A percentile compares a stretch with the other conserved stretches of the same genome.
Evolutionary conservation across 352 stramenopile species (phyloP).

Genomic region (Phytophthora pini): DNA sequence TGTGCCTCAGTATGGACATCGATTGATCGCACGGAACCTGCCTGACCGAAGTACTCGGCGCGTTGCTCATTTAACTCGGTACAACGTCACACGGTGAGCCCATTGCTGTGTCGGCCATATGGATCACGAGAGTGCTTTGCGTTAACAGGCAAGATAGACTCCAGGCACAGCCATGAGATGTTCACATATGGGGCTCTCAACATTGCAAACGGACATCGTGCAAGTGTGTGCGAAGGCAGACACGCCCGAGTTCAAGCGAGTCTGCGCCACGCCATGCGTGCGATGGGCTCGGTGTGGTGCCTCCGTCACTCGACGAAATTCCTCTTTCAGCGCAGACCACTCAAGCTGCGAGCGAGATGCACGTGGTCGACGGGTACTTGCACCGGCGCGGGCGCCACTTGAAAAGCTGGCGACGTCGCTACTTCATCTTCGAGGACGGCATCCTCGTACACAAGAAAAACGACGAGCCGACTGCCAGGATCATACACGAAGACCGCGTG

Average conservation of each 20-base stretch:
- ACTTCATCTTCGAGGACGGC: conserved; percentile 70
- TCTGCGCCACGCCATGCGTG: conserved; percentile 21
- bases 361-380: conserved; percentile 50
- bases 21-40: background rate
- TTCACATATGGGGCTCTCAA: conserved; percentile 24
- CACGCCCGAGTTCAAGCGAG: conserved; percentile 20
- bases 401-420: conserved; percentile 75
- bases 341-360: conserved; percentile 8
- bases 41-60: background rate
- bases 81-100: conserved; percentile 8
- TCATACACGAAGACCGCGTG: conserved; percentile 59
- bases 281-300: conserved; percentile 13
- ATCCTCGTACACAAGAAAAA: conserved; percentile 71
- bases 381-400: conserved; percentile 64
- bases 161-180: conserved; percentile 23
- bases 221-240: conserved; percentile 15
- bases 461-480: conserved; percentile 44
- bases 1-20: conserved; percentile 12
- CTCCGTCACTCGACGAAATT: conserved; percentile 29
- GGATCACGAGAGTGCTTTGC: conserved; percentile 22
- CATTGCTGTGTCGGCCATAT: conserved; percentile 23
- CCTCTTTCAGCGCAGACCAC: background rate
- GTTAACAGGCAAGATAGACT: conserved; percentile 22
- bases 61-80: conserved; percentile 9
- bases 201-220: conserved; percentile 21